A percentile compares a stretch with the other conserved stretches of the same genome.
Evolutionary conservation across 129 eudicot genomes (phyloP).

Genomic region (Scalesia atractyloides): DNA sequence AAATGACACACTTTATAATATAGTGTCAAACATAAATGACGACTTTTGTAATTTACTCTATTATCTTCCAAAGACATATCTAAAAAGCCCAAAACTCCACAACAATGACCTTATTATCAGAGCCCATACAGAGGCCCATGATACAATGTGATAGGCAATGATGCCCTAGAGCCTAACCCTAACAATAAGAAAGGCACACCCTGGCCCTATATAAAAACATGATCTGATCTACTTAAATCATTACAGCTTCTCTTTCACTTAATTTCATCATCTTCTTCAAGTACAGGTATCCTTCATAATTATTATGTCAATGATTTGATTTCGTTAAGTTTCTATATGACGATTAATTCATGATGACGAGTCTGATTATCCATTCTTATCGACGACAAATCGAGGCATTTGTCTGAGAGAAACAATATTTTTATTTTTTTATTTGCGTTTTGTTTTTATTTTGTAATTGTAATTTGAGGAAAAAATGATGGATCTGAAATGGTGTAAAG

Average conservation of each 20-base stretch:
- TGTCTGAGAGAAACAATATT: constrained; percentile 48
- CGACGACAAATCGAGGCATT: constrained; percentile 64
- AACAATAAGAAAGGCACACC: constrained; percentile 18
- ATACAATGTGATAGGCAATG: too few species aligned
- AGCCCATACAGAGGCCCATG: too few species aligned
- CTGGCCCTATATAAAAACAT: not conserved
- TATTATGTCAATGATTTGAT: not conserved
- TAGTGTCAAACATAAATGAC: too few species aligned
- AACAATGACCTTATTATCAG: too few species aligned
- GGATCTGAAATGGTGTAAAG: constrained; percentile 16
- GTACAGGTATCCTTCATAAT: constrained; percentile 19
- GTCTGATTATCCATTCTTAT: constrained; percentile 56
- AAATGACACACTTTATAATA: too few species aligned
- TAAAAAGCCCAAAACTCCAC: too few species aligned
- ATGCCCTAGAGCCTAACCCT: too few species aligned
- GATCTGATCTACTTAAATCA: not conserved
- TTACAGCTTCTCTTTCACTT: not conserved
- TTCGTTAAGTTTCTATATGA: constrained; percentile 40
- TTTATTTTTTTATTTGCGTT: not conserved
- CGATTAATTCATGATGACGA: constrained; percentile 52
- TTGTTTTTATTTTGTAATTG: too few species aligned
- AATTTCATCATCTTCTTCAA: not conserved
- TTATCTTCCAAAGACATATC: too few species aligned
- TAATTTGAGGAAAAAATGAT: not conserved
- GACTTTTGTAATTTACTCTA: too few species aligned